Conservation (phyloP, 192 early-diverging fungal species). For the Coemansia sp. region DNA sequence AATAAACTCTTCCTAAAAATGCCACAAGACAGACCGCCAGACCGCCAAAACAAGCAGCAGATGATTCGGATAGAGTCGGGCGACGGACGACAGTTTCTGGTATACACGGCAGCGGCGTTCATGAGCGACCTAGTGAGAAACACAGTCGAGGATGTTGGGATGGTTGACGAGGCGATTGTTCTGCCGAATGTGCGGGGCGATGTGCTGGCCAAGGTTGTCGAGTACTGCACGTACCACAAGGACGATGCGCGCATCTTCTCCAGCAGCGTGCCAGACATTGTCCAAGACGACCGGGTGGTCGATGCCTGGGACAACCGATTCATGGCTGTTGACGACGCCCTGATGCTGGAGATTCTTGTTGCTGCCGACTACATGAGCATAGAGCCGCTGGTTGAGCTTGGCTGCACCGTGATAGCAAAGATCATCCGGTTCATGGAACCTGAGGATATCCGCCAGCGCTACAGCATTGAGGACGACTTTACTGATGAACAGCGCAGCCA, state of each 20-base stretch:
- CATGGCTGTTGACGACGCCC: slow-evolving; percentile 67
- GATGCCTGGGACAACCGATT: slow-evolving; percentile 76
- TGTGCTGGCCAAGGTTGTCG: slow-evolving; percentile 71
- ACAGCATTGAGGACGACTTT: slow-evolving; percentile 93
- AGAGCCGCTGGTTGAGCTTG: slow-evolving; percentile 87
- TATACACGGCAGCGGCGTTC: slow-evolving; percentile 62
- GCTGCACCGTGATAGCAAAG: slow-evolving; percentile 92
- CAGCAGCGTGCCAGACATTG: slow-evolving; percentile 19
- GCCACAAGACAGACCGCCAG: not conserved
- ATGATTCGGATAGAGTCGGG: slow-evolving; percentile 61
- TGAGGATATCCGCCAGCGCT: slow-evolving; percentile 86
- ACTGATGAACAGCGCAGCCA: slow-evolving; percentile 92
- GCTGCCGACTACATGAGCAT: slow-evolving; percentile 91
- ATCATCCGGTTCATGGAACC: slow-evolving; percentile 91
- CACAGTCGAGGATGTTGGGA: slow-evolving; percentile 71
- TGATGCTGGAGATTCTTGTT: slow-evolving; percentile 69
- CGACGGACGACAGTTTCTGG: slow-evolving; percentile 63
- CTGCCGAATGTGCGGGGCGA: slow-evolving; percentile 68
- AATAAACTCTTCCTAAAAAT: no score
- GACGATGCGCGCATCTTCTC: slow-evolving; percentile 59
- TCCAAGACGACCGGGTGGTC: slow-evolving; percentile 61
- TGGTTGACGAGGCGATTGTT: slow-evolving; percentile 61
- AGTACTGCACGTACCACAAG: slow-evolving; percentile 76
- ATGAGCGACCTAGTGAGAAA: slow-evolving; percentile 74
- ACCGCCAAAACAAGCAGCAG: no score